Percentiles rank a stretch among this genome's conserved stretches.
These are phyloP conservation scores for Quercus bicolor DNA, from an alignment of 306 rosid species.

Conservation along the genomic window DNA sequence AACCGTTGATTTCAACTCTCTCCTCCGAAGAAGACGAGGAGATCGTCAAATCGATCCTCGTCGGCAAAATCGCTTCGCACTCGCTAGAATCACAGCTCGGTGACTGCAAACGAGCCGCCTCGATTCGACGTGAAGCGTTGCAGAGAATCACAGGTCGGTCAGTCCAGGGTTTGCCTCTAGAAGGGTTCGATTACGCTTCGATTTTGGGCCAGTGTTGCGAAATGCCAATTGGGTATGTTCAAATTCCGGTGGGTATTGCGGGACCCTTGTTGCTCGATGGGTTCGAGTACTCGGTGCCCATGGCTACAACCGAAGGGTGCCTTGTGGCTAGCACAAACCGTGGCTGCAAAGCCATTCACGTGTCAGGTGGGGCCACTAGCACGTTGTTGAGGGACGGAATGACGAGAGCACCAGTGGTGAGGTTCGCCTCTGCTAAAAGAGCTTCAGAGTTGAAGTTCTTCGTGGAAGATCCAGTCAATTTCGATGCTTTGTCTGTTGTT, in stretches of 20 bases:
- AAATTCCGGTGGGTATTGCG: slow-evolving; percentile 90
- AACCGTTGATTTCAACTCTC: slow-evolving; percentile 16
- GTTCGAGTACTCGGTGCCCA: slow-evolving; percentile 61
- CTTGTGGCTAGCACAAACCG: slow-evolving; percentile 88
- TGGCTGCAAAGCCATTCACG: slow-evolving; percentile 76
- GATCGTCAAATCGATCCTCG: slow-evolving; percentile 46
- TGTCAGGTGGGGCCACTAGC: slow-evolving; percentile 70
- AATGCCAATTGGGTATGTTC: slow-evolving; percentile 85
- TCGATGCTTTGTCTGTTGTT: slow-evolving; percentile 46
- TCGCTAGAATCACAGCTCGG: slow-evolving; percentile 68
- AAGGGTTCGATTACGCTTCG: slow-evolving; percentile 72
- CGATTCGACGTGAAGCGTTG: slow-evolving; percentile 72
- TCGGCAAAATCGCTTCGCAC: slow-evolving; percentile 57
- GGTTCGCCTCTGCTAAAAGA: slow-evolving; percentile 62
- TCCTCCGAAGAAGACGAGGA: slow-evolving; percentile 42
- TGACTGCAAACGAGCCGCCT: slow-evolving; percentile 64
- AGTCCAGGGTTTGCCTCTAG: slow-evolving; percentile 66
- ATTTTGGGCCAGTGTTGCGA: slow-evolving; percentile 95
- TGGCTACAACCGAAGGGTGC: slow-evolving; percentile 92
- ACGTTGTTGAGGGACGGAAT: slow-evolving; percentile 65
- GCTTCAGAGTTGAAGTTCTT: slow-evolving; percentile 77
- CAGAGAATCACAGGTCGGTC: slow-evolving; percentile 63
- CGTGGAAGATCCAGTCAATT: slow-evolving; percentile 64
- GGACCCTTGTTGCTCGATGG: slow-evolving; percentile 81
- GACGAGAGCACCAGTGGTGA: slow-evolving; percentile 87